Evolutionary conservation across 179 eudicot genomes (phyloP).

Genomic region (Dionaea muscipula): DNA sequence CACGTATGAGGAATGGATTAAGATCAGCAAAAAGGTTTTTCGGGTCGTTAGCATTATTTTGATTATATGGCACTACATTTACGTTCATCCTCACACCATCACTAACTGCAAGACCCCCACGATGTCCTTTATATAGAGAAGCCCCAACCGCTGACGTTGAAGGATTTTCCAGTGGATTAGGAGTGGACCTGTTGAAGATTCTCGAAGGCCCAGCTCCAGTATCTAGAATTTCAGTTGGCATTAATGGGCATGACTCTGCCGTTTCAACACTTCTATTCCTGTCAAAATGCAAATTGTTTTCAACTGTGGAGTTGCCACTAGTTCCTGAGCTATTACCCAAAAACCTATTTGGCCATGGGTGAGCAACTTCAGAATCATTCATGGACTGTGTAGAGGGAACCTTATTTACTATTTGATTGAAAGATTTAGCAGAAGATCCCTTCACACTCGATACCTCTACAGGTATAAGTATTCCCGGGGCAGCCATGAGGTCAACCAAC

Average conservation of each 20-base stretch:
- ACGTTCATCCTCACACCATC: slow-evolving; percentile 78
- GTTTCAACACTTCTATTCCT: slow-evolving; percentile 24
- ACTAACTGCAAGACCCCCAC: slow-evolving; percentile 59
- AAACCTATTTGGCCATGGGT: slow-evolving; percentile 19
- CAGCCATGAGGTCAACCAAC: slow-evolving; percentile 99
- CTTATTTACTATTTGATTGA: slow-evolving; percentile 34
- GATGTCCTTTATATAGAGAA: slow-evolving; percentile 67
- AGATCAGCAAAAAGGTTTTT: slow-evolving; percentile 89
- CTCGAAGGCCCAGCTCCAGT: slow-evolving; percentile 50
- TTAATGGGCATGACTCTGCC: slow-evolving; percentile 29
- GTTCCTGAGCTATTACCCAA: slow-evolving; percentile 18
- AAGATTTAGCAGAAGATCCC: slow-evolving; percentile 38
- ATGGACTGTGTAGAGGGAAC: slow-evolving; percentile 31
- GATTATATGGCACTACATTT: slow-evolving; percentile 67
- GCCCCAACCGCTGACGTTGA: slow-evolving; percentile 57
- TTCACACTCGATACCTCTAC: slow-evolving; percentile 51
- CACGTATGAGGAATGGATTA: slow-evolving; percentile 75
- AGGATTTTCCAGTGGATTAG: slow-evolving; percentile 45
- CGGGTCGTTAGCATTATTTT: slow-evolving; percentile 46
- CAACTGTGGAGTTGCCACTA: slow-evolving; percentile 20
- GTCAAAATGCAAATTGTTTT: slow-evolving; percentile 15
- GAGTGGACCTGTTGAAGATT: slow-evolving; percentile 23
- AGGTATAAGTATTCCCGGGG: slow-evolving; percentile 89
- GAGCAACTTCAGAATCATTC: slow-evolving; percentile 27
- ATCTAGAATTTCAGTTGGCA: slow-evolving; percentile 27